These are phyloP conservation scores for Carex littledalei DNA, from an alignment of 176 grass and related monocot genomes.

Conservation along the genomic window DNA sequence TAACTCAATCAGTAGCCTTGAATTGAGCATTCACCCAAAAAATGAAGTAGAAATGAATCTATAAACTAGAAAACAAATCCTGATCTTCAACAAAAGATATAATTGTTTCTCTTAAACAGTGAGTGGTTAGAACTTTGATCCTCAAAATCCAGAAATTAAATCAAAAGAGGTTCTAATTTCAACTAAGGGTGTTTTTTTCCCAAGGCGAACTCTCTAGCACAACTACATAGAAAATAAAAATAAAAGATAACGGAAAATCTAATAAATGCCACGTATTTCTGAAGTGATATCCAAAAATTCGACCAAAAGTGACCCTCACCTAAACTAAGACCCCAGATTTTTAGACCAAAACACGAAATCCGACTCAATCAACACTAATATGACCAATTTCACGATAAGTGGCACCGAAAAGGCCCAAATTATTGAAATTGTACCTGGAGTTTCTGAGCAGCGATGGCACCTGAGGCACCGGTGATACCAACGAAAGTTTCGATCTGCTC, in stretches of 20 bases:
- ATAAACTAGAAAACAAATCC: background rate
- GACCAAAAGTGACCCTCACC: background rate
- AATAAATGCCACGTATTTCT: conserved; percentile 1
- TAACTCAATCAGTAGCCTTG: background rate
- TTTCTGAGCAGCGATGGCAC: conserved; percentile 55
- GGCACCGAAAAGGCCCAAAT: background rate
- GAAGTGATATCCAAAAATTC: background rate
- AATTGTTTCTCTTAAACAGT: background rate
- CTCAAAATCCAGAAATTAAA: conserved; percentile 3
- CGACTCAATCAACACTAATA: conserved; percentile 24
- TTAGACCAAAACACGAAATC: background rate
- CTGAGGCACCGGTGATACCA: conserved; percentile 64
- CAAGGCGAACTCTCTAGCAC: background rate
- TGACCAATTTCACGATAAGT: background rate
- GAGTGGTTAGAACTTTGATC: background rate
- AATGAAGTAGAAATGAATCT: background rate
- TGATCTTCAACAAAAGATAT: background rate
- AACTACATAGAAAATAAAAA: background rate
- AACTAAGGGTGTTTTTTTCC: background rate
- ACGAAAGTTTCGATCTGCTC: conserved; percentile 87
- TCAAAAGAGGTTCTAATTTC: background rate
- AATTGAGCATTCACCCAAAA: background rate
- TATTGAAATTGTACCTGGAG: conserved; percentile 43
- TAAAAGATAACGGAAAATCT: background rate
- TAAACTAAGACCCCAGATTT: conserved; percentile 4